Percentiles rank a stretch among this genome's conserved stretches.
phyloP scores from a whole-genome alignment of 108 stramenopile species.

The Skeletonema marinoi region DNA sequence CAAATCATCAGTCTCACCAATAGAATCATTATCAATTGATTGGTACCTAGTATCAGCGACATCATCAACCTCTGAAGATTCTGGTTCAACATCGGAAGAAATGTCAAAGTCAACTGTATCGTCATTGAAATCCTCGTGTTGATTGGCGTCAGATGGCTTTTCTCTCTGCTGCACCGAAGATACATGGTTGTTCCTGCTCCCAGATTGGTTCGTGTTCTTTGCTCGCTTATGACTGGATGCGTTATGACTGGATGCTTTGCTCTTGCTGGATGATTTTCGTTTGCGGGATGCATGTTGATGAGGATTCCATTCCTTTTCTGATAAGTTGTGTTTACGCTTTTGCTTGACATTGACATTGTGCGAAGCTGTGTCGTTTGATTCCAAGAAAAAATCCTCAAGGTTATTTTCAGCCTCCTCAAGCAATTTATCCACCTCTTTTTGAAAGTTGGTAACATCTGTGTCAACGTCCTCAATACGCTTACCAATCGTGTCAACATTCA shows the following conservation, averaged over 20 bases:
- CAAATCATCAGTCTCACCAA: slow-evolving; percentile 36
- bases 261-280: slow-evolving; percentile 7
- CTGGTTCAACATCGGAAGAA: not conserved
- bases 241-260: not conserved
- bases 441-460: not conserved
- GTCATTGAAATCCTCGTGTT: not conserved
- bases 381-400: not conserved
- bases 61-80: not conserved
- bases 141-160: not conserved
- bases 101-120: not conserved
- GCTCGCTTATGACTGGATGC: not conserved
- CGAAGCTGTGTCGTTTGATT: not conserved
- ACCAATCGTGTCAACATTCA: not conserved
- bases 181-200: not conserved
- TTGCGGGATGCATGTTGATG: slow-evolving; percentile 46
- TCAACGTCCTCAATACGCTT: not conserved
- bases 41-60: not conserved
- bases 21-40: slow-evolving; percentile 13
- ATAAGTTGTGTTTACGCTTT: not conserved
- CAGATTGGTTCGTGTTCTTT: not conserved
- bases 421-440: not conserved
- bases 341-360: not conserved
- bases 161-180: not conserved
- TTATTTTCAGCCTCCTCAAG: slow-evolving; percentile 3
- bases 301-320: slow-evolving; percentile 9